Evolutionary conservation across 1,139 yeast species (phyloP), one percentile per base, ranked within the genome.

Genomic region (Eremothecium coryli): DNA sequence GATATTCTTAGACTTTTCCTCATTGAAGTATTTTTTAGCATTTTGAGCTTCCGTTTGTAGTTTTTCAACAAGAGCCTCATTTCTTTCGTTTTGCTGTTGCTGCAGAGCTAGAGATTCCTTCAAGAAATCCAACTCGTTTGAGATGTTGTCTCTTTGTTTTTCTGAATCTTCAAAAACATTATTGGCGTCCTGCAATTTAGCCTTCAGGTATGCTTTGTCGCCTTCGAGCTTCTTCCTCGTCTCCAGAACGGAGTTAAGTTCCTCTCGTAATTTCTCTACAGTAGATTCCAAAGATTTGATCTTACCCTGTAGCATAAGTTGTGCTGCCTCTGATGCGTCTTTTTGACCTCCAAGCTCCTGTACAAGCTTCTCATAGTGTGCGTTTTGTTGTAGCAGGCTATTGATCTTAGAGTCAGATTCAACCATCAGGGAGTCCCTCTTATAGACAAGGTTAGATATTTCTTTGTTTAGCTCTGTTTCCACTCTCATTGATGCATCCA

Each of bases 381-480:
- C 71, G 38, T 72, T 72, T 39, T 73, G 76, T 28, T 65, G 67
- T 6, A 67, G 49, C 32, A 73, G 54, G 21, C 70, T 72, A 17
- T 64, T 66, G 32, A 72, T 64, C 39, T 76, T 77, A 22, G 65
- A 61, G 35, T 75, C 77, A 25, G 73, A 61, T 12, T 71, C 68
- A 5, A 65, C 59, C 36, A 68, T 67, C 38, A 75, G 57, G 5
- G 73, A 71, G 42, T 81, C 86, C 35, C 75, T 60, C 41, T 79
- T 81, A 44, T 76, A 68, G 31, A 71, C 73, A 24, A 77, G 57
- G 31, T 72, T 71, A 37, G 80, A 76, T 44, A 77, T 66, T 36
- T 75, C 79, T 47, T 77, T 80, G 38, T 76, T 73, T 36, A 81
- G 57, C 22, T 71, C 73, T 0, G 84, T 73, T 58, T 81, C 90